These are phyloP conservation scores for Candida germanica DNA, from an alignment of 805 yeast species.

Conservation along the genomic window DNA sequence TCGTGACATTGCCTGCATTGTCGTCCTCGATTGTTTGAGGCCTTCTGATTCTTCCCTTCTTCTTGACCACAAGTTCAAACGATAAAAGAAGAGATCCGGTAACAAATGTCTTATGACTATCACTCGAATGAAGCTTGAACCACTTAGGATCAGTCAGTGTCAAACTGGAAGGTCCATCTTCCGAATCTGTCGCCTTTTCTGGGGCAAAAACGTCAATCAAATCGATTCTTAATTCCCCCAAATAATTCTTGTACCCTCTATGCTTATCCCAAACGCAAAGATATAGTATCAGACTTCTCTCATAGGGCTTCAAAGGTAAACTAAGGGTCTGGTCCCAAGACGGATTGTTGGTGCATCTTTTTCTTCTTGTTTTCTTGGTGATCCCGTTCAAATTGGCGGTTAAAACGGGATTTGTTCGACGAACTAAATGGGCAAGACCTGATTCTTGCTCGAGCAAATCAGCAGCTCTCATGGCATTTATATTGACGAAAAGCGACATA, in stretches of 20 bases:
- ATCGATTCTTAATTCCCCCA: slow-evolving; percentile 38
- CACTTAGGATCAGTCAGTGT: slow-evolving; percentile 35
- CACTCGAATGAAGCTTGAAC: slow-evolving; percentile 43
- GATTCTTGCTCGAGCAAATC: slow-evolving; percentile 24
- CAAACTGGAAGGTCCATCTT: slow-evolving; percentile 6
- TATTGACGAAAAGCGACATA: slow-evolving; percentile 18
- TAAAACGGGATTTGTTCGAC: slow-evolving; percentile 29
- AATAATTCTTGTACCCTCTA: slow-evolving; percentile 31
- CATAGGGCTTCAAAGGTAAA: slow-evolving; percentile 29
- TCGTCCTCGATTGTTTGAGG: slow-evolving; percentile 1
- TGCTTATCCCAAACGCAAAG: slow-evolving; percentile 42
- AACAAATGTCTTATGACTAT: slow-evolving; percentile 38
- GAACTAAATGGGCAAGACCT: slow-evolving; percentile 3
- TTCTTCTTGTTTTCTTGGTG: slow-evolving; percentile 28
- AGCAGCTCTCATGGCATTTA: slow-evolving; percentile 39
- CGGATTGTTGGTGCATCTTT: slow-evolving; percentile 34
- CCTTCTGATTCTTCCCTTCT: slow-evolving; percentile 4
- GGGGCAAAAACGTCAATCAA: slow-evolving; percentile 26
- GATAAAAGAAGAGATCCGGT: slow-evolving; percentile 47
- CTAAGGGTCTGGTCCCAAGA: slow-evolving; percentile 36
- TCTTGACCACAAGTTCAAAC: slow-evolving; percentile 32
- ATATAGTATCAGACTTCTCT: slow-evolving; percentile 26
- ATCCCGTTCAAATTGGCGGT: slow-evolving; percentile 30
- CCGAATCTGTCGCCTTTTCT: not conserved
- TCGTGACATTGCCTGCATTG: not conserved